These are phyloP conservation scores for Cystofilobasidium capitatum DNA, from an alignment of 768 basidiomycete genomes.

Conservation along the genomic window DNA sequence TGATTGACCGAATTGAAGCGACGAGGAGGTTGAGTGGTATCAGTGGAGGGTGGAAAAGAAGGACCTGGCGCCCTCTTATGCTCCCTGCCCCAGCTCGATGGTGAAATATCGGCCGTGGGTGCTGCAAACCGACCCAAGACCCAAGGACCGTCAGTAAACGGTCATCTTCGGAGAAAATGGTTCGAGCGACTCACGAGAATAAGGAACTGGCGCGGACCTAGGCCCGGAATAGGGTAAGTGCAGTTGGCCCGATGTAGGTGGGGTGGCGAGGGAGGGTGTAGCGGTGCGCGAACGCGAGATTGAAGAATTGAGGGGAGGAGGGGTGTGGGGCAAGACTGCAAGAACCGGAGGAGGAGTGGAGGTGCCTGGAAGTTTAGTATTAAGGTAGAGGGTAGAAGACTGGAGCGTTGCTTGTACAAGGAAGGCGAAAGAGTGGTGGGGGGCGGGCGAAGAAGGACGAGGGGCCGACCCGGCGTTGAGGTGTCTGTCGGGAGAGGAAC, in stretches of 20 bases:
- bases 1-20: too few species aligned
- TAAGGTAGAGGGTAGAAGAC: neutral
- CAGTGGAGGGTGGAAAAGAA: constrained; percentile 6
- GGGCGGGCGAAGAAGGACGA: neutral
- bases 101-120: constrained; percentile 2
- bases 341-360: neutral
- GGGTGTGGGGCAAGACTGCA: neutral
- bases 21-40: constrained; percentile 1
- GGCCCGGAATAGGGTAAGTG: neutral
- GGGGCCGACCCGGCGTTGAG: too few species aligned
- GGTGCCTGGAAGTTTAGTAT: neutral
- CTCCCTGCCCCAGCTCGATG: constrained; percentile 22
- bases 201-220: constrained; percentile 9
- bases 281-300: neutral
- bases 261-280: neutral
- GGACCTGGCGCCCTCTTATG: constrained; percentile 25
- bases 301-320: neutral
- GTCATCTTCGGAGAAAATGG: neutral
- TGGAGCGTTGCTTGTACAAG: neutral
- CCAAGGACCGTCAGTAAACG: neutral
- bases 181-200: constrained; percentile 9
- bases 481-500: neutral
- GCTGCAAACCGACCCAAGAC: too few species aligned
- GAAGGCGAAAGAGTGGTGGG: neutral
- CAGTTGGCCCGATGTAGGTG: neutral